Conservation (phyloP, 2,329 filamentous ascomycete genomes). For the Arthrinium phaeospermum region DNA sequence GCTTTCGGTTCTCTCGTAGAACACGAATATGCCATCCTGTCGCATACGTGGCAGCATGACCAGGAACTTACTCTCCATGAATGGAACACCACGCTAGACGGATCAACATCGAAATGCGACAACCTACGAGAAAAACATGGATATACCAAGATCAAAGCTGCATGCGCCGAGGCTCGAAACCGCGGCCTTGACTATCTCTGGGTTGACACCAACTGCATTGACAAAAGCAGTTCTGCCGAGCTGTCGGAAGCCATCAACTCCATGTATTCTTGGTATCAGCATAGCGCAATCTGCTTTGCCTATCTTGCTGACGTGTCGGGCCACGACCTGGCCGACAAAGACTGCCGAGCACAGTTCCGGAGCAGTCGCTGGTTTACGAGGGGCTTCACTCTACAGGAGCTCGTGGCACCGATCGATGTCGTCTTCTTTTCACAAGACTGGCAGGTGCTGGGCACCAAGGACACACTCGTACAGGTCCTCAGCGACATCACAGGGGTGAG, state of each 20-base stretch:
- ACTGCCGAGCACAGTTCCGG: neutral
- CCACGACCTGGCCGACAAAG: neutral
- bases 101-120: too few relatives aligned
- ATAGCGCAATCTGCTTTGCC: constrained; percentile 6
- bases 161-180: neutral
- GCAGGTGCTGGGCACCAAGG: constrained; percentile 14
- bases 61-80: constrained; percentile 25
- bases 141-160: neutral
- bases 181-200: neutral
- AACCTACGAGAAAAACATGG: neutral
- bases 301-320: constrained; percentile 6
- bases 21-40: constrained; percentile 29
- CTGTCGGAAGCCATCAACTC: constrained; percentile 13
- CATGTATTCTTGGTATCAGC: neutral
- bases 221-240: constrained; percentile 3
- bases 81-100: neutral
- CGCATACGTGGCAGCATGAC: constrained; percentile 30
- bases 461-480: neutral
- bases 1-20: neutral
- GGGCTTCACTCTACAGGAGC: constrained; percentile 18
- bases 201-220: constrained; percentile 16
- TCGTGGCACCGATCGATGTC: constrained; percentile 6
- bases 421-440: constrained; percentile 12
- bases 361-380: constrained; percentile 15
- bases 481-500: constrained; percentile 25